These are phyloP conservation scores for Calonectria naviculata DNA, from an alignment of 2,329 filamentous ascomycete species.

Conservation along the genomic window DNA sequence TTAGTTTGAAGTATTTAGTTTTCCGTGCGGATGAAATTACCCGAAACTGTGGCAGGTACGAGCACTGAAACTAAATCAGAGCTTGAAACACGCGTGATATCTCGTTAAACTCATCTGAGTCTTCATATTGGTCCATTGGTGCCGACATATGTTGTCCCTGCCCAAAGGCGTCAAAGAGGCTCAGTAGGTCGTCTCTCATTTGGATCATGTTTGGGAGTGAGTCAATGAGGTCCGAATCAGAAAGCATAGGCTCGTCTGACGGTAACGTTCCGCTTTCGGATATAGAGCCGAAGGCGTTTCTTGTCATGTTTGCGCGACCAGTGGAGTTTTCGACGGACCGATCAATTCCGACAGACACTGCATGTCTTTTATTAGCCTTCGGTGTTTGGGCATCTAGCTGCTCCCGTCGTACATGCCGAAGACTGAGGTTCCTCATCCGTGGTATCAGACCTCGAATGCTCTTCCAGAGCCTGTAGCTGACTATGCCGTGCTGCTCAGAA, in stretches of 20 bases:
- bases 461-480: conserved; percentile 48
- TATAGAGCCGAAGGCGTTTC: neutral
- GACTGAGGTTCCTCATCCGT: conserved; percentile 40
- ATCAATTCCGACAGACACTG: neutral
- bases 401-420: conserved; percentile 27
- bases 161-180: conserved; percentile 49
- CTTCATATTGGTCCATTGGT: neutral
- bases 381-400: neutral
- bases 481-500: conserved; percentile 45
- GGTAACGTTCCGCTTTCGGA: neutral
- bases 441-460: conserved; percentile 49
- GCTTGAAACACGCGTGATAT: neutral
- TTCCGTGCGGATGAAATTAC: too few species aligned
- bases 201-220: conserved; percentile 46
- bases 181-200: conserved; percentile 48
- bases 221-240: conserved; percentile 16
- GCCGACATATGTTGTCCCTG: conserved; percentile 39
- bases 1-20: too few species aligned
- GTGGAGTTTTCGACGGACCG: conserved; percentile 14
- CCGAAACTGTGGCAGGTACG: too few species aligned
- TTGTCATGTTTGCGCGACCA: neutral
- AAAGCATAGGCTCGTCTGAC: neutral
- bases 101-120: neutral
- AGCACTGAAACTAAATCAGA: neutral
- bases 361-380: neutral